A percentile compares a stretch with the other conserved stretches of the same genome.
Conservation (phyloP, 768 basidiomycete genomes). For the Hypsizygus marmoreus region DNA sequence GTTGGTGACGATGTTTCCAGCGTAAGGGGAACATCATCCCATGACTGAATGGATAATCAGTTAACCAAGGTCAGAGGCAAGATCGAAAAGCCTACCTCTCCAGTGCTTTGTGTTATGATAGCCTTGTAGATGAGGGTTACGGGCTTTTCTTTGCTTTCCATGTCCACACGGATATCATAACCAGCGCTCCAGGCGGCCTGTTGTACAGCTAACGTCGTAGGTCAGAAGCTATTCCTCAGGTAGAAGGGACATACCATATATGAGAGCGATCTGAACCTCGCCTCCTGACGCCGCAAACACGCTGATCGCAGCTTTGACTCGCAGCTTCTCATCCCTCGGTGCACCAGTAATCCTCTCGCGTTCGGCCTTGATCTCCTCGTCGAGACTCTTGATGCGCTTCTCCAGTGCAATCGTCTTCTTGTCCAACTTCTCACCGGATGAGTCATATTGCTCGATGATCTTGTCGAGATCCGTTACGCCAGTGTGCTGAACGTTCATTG, state of each 20-base stretch:
- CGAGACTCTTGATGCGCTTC: conserved; percentile 14
- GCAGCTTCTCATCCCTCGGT: conserved; percentile 14
- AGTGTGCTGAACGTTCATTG: conserved; percentile 23
- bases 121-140: conserved; percentile 40
- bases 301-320: conserved; percentile 20
- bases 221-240: neutral
- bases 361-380: conserved; percentile 21
- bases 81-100: conserved; percentile 29
- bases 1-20: conserved; percentile 43
- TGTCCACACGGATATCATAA: conserved; percentile 43
- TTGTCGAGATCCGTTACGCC: conserved; percentile 13
- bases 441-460: conserved; percentile 18
- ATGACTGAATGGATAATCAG: conserved; percentile 10
- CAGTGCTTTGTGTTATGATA: conserved; percentile 38
- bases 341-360: conserved; percentile 8
- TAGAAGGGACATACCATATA: conserved; percentile 25
- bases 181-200: conserved; percentile 36
- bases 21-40: conserved; percentile 39
- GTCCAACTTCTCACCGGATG: conserved; percentile 23
- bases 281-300: conserved; percentile 25
- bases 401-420: conserved; percentile 20
- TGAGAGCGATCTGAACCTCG: conserved; percentile 29
- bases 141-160: conserved; percentile 37
- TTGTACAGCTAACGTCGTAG: conserved; percentile 26
- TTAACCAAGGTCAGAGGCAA: neutral